Evolutionary conservation across 73 alveolate species (phyloP).

Genomic region (Paramecium primaurelia): DNA sequence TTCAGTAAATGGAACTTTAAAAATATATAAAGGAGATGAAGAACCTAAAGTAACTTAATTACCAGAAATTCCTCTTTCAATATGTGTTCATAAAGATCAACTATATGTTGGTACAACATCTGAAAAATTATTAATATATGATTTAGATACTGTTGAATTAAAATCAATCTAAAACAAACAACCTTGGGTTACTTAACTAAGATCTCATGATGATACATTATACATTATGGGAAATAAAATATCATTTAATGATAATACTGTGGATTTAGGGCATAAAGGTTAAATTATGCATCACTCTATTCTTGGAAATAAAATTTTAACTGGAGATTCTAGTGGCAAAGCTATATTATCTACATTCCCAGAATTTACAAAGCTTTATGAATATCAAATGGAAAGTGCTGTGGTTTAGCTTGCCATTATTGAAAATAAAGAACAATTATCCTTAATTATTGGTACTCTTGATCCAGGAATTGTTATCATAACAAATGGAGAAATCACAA

Average conservation of each 20-base stretch:
- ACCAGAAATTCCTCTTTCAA: constrained; percentile 1
- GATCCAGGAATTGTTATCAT: constrained; percentile 21
- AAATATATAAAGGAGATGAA: background rate
- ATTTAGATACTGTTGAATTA: background rate
- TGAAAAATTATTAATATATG: background rate
- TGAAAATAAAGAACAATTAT: background rate
- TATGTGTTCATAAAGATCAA: background rate
- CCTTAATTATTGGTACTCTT: background rate
- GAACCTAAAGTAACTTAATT: background rate
- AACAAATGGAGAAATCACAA: background rate
- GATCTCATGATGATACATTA: background rate
- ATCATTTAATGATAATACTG: background rate
- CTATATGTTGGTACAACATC: constrained; percentile 23
- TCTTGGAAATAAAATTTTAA: background rate
- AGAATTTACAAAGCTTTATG: background rate
- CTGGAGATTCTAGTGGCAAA: constrained; percentile 27
- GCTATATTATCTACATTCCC: background rate
- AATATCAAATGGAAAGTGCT: background rate
- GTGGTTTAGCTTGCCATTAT: background rate
- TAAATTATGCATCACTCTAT: background rate
- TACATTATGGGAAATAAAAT: background rate
- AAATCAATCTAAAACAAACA: background rate
- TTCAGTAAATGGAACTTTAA: background rate
- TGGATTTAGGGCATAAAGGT: constrained; percentile 20
- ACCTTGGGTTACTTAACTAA: background rate